Evolutionary conservation across 164 flowering plant species (phyloP), one percentile per base, ranked within the genome.

Genomic region (Echeveria elegans): DNA sequence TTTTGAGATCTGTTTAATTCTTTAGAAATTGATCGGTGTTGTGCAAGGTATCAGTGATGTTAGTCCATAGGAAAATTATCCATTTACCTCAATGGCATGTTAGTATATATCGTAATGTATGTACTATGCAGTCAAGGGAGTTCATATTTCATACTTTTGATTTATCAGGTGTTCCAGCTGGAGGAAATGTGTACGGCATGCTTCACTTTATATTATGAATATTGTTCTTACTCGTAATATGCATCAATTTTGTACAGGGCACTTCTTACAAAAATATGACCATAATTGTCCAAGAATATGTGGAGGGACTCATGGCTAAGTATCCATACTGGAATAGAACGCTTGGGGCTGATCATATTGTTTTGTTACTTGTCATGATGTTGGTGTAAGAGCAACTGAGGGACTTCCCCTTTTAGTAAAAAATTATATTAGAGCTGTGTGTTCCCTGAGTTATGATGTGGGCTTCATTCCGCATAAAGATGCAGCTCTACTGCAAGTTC

Each of bases 241-340:
- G 60, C 32, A 18, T 76, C 47, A 24, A 10, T 63, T 70, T 31
- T 56, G 29, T 77, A 68, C 84, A 91, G 97, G 97, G 96, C 0
- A 94, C 90, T 37, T 86, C 96, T 0, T 94, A 94, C 70, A 96
- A 91, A 71, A 91, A 94, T 71, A 94, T 94, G 99, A 91, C 97
- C 16, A 63, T 91, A 45, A 89, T 94, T 67, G 94, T 94, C 31
- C 82, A 79, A 48, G 68, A 85, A 68, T 94, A 94, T 72, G 87
- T 94, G 50, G 86, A 85, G 64, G 67, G 87, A 63, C 83, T 94
- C 50, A 89, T 89, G 52, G 69, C 72, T 64, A 94, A 94, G 82
- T 91, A 91, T 69, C 99, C 99, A 52, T 89, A 87, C 68, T 94
- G 99, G 99, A 94, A 94, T 76, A 87, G 97, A 76, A 91, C 99